Conservation (phyloP, 176 grass and related monocot genomes). For the Avena insularis region DNA sequence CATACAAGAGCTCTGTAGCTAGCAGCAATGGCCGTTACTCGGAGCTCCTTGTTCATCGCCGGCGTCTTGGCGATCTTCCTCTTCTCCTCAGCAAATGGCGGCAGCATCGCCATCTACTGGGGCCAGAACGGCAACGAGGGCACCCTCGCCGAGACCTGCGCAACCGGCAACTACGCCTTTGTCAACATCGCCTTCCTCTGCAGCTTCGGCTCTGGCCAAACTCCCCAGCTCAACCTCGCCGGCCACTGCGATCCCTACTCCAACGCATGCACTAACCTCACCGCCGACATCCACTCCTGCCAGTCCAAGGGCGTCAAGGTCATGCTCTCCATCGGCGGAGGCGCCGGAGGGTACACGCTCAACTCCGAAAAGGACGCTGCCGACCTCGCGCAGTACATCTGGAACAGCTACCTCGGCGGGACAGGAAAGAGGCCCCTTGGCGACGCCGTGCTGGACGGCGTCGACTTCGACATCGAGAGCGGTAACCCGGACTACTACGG, state of each 20-base stretch:
- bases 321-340: conserved; percentile 75
- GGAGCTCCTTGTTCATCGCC: background rate
- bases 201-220: conserved; percentile 57
- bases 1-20: background rate
- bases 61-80: conserved; percentile 2
- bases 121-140: conserved; percentile 63
- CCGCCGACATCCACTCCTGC: conserved; percentile 52
- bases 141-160: conserved; percentile 59
- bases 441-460: conserved; percentile 52
- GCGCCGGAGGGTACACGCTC: conserved; percentile 54
- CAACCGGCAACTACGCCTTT: conserved; percentile 56
- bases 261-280: conserved; percentile 59
- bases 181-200: conserved; percentile 68
- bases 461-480: conserved; percentile 77
- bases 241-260: conserved; percentile 71
- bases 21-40: background rate
- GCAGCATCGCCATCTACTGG: conserved; percentile 52
- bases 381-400: conserved; percentile 59
- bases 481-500: conserved; percentile 59
- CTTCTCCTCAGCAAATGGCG: background rate
- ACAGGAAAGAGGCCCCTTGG: conserved; percentile 51
- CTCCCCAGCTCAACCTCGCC: conserved; percentile 61
- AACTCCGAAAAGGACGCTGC: conserved; percentile 47
- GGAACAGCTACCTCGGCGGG: conserved; percentile 64
- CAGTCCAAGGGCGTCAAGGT: conserved; percentile 64